A percentile compares a stretch with the other conserved stretches of the same genome.
phyloP scores from a whole-genome alignment of 441 rosid genomes.

The Gossypium gossypioides region DNA sequence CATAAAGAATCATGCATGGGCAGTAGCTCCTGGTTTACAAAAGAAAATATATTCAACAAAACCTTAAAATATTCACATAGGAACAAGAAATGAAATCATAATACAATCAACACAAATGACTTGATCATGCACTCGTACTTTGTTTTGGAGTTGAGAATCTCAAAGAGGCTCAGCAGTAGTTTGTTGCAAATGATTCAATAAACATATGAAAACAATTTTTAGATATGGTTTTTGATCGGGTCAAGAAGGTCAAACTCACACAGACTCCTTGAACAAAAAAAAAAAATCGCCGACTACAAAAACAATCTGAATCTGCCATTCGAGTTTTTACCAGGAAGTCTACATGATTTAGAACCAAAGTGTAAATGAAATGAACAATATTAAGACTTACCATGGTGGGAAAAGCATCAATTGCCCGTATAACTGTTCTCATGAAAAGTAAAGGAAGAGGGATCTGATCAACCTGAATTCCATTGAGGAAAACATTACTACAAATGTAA shows the following conservation, averaged over 20 bases:
- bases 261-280: not conserved
- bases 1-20: not conserved
- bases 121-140: not conserved
- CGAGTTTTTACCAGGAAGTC: not conserved
- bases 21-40: not conserved
- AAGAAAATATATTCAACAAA: not conserved
- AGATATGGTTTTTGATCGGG: not conserved
- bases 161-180: not conserved
- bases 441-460: constrained; percentile 84
- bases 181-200: not conserved
- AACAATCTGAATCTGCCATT: not conserved
- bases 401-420: constrained; percentile 93
- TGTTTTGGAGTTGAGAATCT: not conserved
- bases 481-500: constrained; percentile 18
- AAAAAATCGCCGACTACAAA: not conserved
- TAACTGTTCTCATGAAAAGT: constrained; percentile 96
- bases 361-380: not conserved
- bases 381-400: constrained; percentile 64
- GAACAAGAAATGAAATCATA: not conserved
- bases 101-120: not conserved
- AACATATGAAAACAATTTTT: not conserved
- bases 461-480: constrained; percentile 43
- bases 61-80: not conserved
- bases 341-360: not conserved
- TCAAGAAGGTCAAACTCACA: not conserved